phyloP scores from a whole-genome alignment of 1,284 basidiomycete species.

The Ustilago nuda region DNA sequence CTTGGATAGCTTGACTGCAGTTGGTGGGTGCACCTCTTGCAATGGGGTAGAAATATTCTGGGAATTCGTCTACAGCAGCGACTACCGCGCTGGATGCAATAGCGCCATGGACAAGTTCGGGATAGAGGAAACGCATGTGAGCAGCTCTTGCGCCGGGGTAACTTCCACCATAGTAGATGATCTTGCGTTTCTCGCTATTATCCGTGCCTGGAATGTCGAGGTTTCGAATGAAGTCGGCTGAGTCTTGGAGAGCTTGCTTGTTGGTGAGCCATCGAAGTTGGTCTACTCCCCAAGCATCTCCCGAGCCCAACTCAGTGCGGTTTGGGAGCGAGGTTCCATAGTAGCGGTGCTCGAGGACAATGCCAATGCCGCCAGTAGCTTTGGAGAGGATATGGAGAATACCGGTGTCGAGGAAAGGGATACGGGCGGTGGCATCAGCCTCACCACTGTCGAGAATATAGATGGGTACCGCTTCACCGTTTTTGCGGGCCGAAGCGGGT shows the following conservation, averaged over 20 bases:
- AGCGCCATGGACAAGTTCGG: slow-evolving; percentile 87
- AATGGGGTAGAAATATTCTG: slow-evolving; percentile 84
- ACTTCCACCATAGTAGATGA: slow-evolving; percentile 89
- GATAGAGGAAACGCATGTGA: slow-evolving; percentile 87
- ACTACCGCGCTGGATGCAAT: slow-evolving; percentile 78
- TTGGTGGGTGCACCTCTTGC: slow-evolving; percentile 78
- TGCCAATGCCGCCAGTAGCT: slow-evolving; percentile 83
- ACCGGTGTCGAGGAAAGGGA: slow-evolving; percentile 72
- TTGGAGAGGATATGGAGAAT: slow-evolving; percentile 86
- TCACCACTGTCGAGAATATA: slow-evolving; percentile 70
- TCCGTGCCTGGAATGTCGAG: slow-evolving; percentile 80
- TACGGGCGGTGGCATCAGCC: slow-evolving; percentile 58
- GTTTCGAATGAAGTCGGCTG: slow-evolving; percentile 86
- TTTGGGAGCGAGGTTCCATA: slow-evolving; percentile 83
- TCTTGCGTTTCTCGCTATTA: slow-evolving; percentile 73
- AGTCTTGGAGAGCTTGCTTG: slow-evolving; percentile 89
- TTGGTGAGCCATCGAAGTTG: slow-evolving; percentile 84
- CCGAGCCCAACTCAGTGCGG: slow-evolving; percentile 77
- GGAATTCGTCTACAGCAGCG: slow-evolving; percentile 65
- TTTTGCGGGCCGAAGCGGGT: slow-evolving; percentile 83
- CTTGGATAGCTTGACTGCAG: slow-evolving; percentile 79
- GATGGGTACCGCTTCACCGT: slow-evolving; percentile 59
- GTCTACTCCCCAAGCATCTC: slow-evolving; percentile 60
- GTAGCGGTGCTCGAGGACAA: slow-evolving; percentile 79
- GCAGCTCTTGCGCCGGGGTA: slow-evolving; percentile 95